phyloP scores from a whole-genome alignment of 106 monocot species.

The Allium cepa region DNA sequence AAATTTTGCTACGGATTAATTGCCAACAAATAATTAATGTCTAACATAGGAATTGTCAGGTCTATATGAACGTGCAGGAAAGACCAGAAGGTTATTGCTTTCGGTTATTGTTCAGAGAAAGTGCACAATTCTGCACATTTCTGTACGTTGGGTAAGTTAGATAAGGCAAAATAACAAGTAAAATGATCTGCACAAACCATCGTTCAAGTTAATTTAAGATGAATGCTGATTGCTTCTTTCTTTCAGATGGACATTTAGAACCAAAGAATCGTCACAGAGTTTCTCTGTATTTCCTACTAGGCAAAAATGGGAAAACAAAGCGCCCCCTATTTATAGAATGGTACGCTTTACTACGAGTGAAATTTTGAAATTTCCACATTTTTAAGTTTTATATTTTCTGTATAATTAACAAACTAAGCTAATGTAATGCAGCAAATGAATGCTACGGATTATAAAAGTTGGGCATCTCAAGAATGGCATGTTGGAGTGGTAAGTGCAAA shows the following conservation, averaged over 20 bases:
- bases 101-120: slow-evolving; percentile 66
- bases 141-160: slow-evolving; percentile 82
- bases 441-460: slow-evolving; percentile 52
- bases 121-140: slow-evolving; percentile 80
- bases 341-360: slow-evolving; percentile 27
- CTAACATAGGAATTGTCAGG: not conserved
- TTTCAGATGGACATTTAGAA: slow-evolving; percentile 91
- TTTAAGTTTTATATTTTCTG: not conserved
- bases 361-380: not conserved
- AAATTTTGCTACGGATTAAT: not conserved
- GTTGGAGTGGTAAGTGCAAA: slow-evolving; percentile 72
- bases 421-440: slow-evolving; percentile 56
- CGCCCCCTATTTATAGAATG: slow-evolving; percentile 78
- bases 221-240: slow-evolving; percentile 4
- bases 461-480: slow-evolving; percentile 70
- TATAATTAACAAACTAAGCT: not conserved
- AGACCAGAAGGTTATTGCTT: slow-evolving; percentile 69
- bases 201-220: not conserved
- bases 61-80: slow-evolving; percentile 40
- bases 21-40: not conserved
- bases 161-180: not conserved
- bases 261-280: slow-evolving; percentile 47
- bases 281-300: slow-evolving; percentile 59
- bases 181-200: not conserved
- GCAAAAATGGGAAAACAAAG: slow-evolving; percentile 32